Evolutionary conservation across 2,329 filamentous ascomycete genomes (phyloP).

Genomic region (Raffaelea arxii): DNA sequence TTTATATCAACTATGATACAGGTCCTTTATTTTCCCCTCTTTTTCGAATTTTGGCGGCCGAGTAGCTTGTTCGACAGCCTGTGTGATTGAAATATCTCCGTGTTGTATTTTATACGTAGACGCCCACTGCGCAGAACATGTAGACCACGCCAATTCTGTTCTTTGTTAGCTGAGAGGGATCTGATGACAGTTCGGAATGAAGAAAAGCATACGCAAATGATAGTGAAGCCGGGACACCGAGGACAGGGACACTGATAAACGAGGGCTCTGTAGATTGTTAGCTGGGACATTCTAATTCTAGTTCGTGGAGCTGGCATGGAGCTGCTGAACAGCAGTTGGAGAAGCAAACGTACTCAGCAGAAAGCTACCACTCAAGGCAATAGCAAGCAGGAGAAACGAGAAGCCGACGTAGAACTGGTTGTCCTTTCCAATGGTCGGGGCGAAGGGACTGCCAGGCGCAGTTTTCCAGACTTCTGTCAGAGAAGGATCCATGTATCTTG

Average conservation of each 20-base stretch:
- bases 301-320: background rate
- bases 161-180: constrained; percentile 5
- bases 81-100: background rate
- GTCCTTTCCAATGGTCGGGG: constrained; percentile 69
- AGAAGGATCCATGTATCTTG: constrained; percentile 62
- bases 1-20: constrained; percentile 29
- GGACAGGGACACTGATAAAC: constrained; percentile 61
- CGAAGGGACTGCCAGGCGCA: constrained; percentile 77
- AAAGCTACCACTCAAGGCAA: constrained; percentile 69
- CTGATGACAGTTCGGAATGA: background rate
- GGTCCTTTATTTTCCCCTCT: constrained; percentile 8
- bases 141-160: constrained; percentile 84
- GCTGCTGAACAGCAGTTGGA: background rate
- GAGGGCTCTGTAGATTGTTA: constrained; percentile 60
- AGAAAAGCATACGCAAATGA: constrained; percentile 68
- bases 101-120: constrained; percentile 66
- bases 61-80: background rate
- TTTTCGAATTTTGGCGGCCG: constrained; percentile 1
- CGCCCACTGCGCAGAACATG: constrained; percentile 97
- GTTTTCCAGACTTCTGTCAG: constrained; percentile 89
- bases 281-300: background rate
- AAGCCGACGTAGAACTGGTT: constrained; percentile 78
- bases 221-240: constrained; percentile 79
- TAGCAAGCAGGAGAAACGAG: constrained; percentile 59
- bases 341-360: constrained; percentile 60